Percentiles rank a stretch among this genome's conserved stretches.
phyloP scores from a whole-genome alignment of 768 basidiomycete genomes.

The Krasilnikovozyma curviuscula region DNA sequence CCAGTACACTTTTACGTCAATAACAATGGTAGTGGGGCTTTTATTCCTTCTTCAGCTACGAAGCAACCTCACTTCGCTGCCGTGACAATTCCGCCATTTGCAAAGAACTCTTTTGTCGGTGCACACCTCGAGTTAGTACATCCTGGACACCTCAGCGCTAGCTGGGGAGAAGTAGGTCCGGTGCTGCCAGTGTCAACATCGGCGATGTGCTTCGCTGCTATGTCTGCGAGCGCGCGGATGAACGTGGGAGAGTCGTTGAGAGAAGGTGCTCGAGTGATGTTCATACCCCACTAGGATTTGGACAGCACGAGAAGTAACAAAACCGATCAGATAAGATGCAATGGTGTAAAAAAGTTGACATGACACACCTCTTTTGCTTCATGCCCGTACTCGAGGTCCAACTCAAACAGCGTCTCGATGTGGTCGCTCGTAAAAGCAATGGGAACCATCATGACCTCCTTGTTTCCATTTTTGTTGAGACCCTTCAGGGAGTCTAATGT shows the following conservation, averaged over 20 bases:
- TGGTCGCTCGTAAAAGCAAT: slow-evolving; percentile 99
- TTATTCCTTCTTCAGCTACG: too few relatives aligned
- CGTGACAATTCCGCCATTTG: slow-evolving; percentile 46
- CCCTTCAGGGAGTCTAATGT: slow-evolving; percentile 72
- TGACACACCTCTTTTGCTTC: slow-evolving; percentile 71
- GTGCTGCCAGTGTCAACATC: slow-evolving; percentile 38
- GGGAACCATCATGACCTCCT: slow-evolving; percentile 52
- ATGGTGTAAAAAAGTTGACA: neutral
- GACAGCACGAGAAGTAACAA: neutral
- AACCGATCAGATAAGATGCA: neutral
- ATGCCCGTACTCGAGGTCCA: slow-evolving; percentile 79
- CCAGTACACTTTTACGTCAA: too few relatives aligned
- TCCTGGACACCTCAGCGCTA: slow-evolving; percentile 76
- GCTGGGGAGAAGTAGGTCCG: slow-evolving; percentile 54
- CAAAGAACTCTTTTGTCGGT: slow-evolving; percentile 76
- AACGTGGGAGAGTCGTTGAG: slow-evolving; percentile 93
- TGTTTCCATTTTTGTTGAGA: slow-evolving; percentile 29
- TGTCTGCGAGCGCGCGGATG: slow-evolving; percentile 82
- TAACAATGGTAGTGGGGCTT: too few relatives aligned
- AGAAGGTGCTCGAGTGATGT: slow-evolving; percentile 70
- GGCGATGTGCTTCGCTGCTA: slow-evolving; percentile 58
- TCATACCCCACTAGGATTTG: slow-evolving; percentile 56
- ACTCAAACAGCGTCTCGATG: slow-evolving; percentile 92
- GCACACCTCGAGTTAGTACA: slow-evolving; percentile 78
- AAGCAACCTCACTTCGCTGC: too few relatives aligned